These are phyloP conservation scores for Trichoderma reesei DNA, from an alignment of 495 filamentous ascomycete species.

Conservation along the genomic window DNA sequence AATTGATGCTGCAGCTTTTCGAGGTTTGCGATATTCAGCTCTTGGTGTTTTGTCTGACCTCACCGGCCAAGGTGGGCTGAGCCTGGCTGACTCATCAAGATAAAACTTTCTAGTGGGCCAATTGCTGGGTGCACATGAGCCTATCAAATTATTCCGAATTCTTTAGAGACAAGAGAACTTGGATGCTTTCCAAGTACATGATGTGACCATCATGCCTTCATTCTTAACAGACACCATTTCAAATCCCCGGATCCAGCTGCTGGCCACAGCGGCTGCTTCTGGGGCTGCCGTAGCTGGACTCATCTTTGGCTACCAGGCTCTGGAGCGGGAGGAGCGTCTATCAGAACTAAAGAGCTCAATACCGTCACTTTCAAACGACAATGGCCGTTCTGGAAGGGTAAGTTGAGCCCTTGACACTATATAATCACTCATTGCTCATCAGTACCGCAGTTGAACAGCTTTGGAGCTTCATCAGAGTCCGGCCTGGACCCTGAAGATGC, in stretches of 20 bases:
- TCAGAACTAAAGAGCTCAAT: constrained; percentile 65
- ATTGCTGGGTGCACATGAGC: not conserved
- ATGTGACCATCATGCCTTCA: constrained; percentile 24
- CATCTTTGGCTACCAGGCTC: constrained; percentile 62
- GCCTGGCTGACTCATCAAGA: no score
- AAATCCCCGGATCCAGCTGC: constrained; percentile 49
- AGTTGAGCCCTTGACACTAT: constrained; percentile 16
- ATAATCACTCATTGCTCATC: constrained; percentile 16
- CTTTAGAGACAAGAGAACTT: no score
- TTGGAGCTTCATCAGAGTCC: constrained; percentile 51
- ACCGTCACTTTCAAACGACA: constrained; percentile 39
- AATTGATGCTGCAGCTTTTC: no score
- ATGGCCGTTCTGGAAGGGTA: constrained; percentile 10
- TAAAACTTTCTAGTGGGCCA: not conserved
- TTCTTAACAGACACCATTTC: constrained; percentile 25
- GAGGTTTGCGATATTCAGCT: no score
- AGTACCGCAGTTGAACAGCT: constrained; percentile 47
- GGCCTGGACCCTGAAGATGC: constrained; percentile 62
- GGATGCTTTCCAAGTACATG: no score
- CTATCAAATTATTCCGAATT: no score
- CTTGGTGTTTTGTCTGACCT: no score
- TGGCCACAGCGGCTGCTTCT: constrained; percentile 64
- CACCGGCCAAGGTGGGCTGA: no score
- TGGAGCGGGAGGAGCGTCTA: constrained; percentile 51
- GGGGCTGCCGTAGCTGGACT: constrained; percentile 62